Percentiles rank a stretch among this genome's conserved stretches.
Conservation (phyloP, 2,329 filamentous ascomycete genomes). For the Cladosporium sp. region DNA sequence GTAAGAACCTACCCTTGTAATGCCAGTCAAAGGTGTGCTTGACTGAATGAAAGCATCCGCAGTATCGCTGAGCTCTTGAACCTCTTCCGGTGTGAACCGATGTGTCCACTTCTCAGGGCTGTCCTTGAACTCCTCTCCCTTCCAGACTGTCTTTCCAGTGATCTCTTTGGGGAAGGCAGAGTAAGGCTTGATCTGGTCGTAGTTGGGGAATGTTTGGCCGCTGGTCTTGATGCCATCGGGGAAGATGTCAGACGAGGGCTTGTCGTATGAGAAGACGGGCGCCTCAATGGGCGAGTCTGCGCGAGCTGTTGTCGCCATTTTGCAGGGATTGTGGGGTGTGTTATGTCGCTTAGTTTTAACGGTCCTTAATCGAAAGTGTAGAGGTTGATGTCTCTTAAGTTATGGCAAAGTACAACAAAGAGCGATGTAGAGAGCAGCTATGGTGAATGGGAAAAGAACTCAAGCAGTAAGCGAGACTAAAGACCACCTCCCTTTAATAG, state of each 20-base stretch:
- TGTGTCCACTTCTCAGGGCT: conserved; percentile 72
- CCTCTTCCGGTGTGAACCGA: conserved; percentile 64
- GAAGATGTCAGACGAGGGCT: conserved; percentile 52
- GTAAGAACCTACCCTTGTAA: conserved; percentile 53
- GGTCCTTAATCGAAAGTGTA: neutral
- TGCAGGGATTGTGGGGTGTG: neutral
- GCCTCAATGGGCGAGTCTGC: conserved; percentile 23
- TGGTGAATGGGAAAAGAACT: neutral
- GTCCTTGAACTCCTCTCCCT: conserved; percentile 61
- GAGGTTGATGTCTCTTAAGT: neutral
- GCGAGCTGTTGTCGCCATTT: conserved; percentile 25
- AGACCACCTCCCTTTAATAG: conserved; percentile 4
- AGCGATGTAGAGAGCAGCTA: neutral
- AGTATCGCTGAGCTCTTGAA: conserved; percentile 64
- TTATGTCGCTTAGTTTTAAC: neutral
- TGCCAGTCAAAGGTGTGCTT: conserved; percentile 68
- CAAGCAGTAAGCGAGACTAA: neutral
- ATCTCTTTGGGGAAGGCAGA: conserved; percentile 70
- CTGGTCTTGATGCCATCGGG: conserved; percentile 67
- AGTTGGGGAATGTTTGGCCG: conserved; percentile 71
- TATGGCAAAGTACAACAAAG: neutral
- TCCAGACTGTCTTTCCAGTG: conserved; percentile 71
- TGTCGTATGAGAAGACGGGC: conserved; percentile 27
- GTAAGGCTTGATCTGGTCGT: conserved; percentile 65
- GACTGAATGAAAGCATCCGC: conserved; percentile 69